A percentile compares a stretch with the other conserved stretches of the same genome.
phyloP scores from a whole-genome alignment of 345 rosid species.

The Salix viminalis region DNA sequence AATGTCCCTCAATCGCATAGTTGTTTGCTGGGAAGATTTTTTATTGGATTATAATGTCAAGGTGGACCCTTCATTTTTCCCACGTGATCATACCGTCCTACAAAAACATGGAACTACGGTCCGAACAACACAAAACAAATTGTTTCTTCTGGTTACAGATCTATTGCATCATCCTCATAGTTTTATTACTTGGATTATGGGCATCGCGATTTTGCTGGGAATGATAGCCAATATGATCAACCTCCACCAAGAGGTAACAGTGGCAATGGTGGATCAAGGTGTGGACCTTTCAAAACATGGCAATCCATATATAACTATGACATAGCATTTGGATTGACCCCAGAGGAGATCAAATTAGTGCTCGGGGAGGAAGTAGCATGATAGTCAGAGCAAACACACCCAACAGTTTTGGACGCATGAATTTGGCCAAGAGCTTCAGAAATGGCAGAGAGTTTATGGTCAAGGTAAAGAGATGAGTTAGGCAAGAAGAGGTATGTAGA shows the following conservation, averaged over 20 bases:
- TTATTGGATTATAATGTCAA: slow-evolving; percentile 48
- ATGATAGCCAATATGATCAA: slow-evolving; percentile 59
- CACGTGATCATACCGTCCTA: slow-evolving; percentile 56
- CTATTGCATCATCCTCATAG: slow-evolving; percentile 75
- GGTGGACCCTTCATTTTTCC: slow-evolving; percentile 45
- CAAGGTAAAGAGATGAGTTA: slow-evolving; percentile 64
- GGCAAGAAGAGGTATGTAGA: slow-evolving; percentile 64
- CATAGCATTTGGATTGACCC: slow-evolving; percentile 55
- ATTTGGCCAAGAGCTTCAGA: slow-evolving; percentile 87
- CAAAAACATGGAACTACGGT: slow-evolving; percentile 81
- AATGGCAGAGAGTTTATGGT: slow-evolving; percentile 80
- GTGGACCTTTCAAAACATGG: slow-evolving; percentile 92
- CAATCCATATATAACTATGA: slow-evolving; percentile 78
- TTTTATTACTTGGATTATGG: slow-evolving; percentile 88
- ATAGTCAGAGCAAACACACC: slow-evolving; percentile 93
- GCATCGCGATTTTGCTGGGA: slow-evolving; percentile 66
- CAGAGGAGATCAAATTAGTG: slow-evolving; percentile 66
- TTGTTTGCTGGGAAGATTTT: slow-evolving; percentile 84
- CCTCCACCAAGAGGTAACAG: slow-evolving; percentile 13
- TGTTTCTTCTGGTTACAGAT: slow-evolving; percentile 65
- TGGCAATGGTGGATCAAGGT: slow-evolving; percentile 62
- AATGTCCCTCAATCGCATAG: slow-evolving; percentile 63
- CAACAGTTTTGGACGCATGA: slow-evolving; percentile 54
- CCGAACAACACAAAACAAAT: slow-evolving; percentile 59
- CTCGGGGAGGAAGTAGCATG: slow-evolving; percentile 86